A percentile compares a stretch with the other conserved stretches of the same genome.
phyloP scores from a whole-genome alignment of 805 yeast species.

The Monosporozyma siamensis region DNA sequence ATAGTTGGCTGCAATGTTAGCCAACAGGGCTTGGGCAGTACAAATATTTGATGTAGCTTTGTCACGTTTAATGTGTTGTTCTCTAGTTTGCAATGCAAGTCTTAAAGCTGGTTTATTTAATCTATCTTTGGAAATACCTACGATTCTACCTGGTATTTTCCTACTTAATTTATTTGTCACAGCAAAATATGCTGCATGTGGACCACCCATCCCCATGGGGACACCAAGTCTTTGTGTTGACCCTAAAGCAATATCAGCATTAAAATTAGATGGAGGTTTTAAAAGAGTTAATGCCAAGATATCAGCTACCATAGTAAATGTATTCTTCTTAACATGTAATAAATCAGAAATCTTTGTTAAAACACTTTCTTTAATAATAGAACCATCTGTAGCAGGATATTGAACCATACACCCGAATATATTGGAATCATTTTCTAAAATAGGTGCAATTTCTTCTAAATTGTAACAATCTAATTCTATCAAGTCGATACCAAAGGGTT shows the following conservation, averaged over 20 bases:
- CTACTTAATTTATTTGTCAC: slow-evolving; percentile 73
- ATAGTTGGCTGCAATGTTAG: slow-evolving; percentile 91
- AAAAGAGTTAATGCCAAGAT: slow-evolving; percentile 78
- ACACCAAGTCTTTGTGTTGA: slow-evolving; percentile 94
- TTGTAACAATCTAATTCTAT: slow-evolving; percentile 45
- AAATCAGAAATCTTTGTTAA: slow-evolving; percentile 49
- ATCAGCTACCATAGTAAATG: slow-evolving; percentile 84
- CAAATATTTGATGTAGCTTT: slow-evolving; percentile 97
- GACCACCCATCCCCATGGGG: slow-evolving; percentile 97
- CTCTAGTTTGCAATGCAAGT: slow-evolving; percentile 93
- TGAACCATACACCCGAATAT: slow-evolving; percentile 81
- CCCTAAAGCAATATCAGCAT: slow-evolving; percentile 91
- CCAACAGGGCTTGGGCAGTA: slow-evolving; percentile 94
- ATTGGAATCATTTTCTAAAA: slow-evolving; percentile 31
- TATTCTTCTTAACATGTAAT: slow-evolving; percentile 63
- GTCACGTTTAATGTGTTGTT: slow-evolving; percentile 95
- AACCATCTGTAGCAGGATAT: slow-evolving; percentile 85
- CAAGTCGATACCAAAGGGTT: slow-evolving; percentile 59
- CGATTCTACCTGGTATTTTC: slow-evolving; percentile 93
- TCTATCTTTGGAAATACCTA: slow-evolving; percentile 88
- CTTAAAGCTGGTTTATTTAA: slow-evolving; percentile 83
- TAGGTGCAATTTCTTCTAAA: slow-evolving; percentile 28
- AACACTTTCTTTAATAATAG: slow-evolving; percentile 40
- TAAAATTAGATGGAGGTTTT: slow-evolving; percentile 74
- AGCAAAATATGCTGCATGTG: slow-evolving; percentile 96